Evolutionary conservation across 345 rosid genomes (phyloP), one percentile per base, ranked within the genome.

Genomic region (Salix arbutifolia): DNA sequence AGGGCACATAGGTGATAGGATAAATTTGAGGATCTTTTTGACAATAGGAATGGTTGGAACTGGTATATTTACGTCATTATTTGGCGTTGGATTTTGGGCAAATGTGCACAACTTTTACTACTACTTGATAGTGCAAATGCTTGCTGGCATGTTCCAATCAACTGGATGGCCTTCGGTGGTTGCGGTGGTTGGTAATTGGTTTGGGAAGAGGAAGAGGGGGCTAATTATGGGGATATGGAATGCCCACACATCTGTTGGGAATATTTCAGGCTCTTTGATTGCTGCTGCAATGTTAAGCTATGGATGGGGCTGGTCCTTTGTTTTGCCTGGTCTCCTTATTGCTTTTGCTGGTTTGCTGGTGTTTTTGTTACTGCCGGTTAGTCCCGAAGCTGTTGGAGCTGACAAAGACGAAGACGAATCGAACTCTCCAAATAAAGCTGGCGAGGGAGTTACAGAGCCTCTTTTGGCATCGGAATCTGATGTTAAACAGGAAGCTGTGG

Each of bases 301-400:
- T 68, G 98, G 98, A n/a, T 96, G 99, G 99, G 99, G 97, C 11
- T 93, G 98, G 98, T 93, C 98, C 28, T 93, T 96, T 79, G 91
- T 90, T 40, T 85, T 91, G 73, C 99, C 99, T 28, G 96, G 98
- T 78, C 77, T 92, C 11, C 16, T 86, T 14, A 88, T 91, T 31
- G 88, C 76, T 37, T 76, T 89, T 65, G 19, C 79, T 1, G 99
- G 99, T 3, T 42, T 93, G 46, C 78, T 89, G 46, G 89, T 91
- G 62, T 88, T 91, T 77, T 85, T 91, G 65, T 78, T 91, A 18
- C 89, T 96, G 82, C 97, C 98, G 0, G 91, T 93, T 65, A 85
- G 74, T 80, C 96, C 98, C 28, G 94, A 89, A 69, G 78, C 84
- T 12, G 96, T 93, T 37, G 94, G 98, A 74, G 89, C 85, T 46